Evolutionary conservation across 2,329 filamentous ascomycete species (phyloP).

Genomic region (Aureobasidium sp.): DNA sequence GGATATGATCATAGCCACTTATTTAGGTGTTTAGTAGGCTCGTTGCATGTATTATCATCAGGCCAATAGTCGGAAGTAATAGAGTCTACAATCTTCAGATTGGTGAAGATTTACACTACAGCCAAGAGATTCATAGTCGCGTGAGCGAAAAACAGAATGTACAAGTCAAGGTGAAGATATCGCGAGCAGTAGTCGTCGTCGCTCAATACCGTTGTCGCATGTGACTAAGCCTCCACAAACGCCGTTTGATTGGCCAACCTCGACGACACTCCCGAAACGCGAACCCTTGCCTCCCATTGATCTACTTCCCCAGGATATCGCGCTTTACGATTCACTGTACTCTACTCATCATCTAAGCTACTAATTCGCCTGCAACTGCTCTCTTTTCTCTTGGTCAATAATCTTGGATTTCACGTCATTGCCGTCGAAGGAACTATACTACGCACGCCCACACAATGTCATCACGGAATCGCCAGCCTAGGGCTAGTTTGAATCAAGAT

Average conservation of each 20-base stretch:
- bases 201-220: not conserved
- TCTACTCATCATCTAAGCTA: too few species aligned
- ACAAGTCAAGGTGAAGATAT: not conserved
- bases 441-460: slow-evolving; percentile 31
- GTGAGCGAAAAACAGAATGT: not conserved
- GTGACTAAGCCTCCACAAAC: not conserved
- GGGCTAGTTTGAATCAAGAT: slow-evolving; percentile 41
- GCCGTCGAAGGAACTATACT: not conserved
- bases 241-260: not conserved
- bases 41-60: too few species aligned
- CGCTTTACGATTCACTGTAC: not conserved
- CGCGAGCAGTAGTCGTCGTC: not conserved
- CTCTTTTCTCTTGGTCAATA: not conserved
- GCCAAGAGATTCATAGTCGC: not conserved
- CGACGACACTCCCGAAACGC: not conserved
- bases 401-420: not conserved
- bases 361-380: too few species aligned
- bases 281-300: not conserved
- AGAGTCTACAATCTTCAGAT: too few species aligned
- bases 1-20: not conserved
- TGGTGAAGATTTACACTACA: too few species aligned
- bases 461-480: slow-evolving; percentile 36
- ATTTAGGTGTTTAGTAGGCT: not conserved
- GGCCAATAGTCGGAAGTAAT: too few species aligned
- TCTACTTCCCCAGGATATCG: not conserved